Base-by-base conservation (phyloP, 441 rosid species). In the Brassica hybrid region DNA sequence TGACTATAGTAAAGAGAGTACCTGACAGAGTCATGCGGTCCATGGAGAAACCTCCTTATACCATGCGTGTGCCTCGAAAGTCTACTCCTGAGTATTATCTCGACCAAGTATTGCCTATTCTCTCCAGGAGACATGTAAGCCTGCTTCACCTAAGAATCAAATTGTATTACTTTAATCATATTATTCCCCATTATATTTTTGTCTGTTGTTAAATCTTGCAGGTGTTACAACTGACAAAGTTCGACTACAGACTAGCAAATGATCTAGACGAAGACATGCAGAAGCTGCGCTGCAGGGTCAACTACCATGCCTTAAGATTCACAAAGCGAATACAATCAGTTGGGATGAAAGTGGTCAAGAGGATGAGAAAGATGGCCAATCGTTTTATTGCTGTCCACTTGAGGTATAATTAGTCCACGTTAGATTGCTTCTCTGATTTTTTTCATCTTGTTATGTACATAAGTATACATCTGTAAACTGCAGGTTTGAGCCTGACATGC, bases 401-500 rank as follows among this genome's bases (percentile, higher is more conserved):
- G 85, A 90, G 99, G 98, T 92, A 32, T 21, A 57, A 21, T 48
- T 21, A 57, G 19, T 4, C 54, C 52, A 25, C 6, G 30, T n/a
- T 48, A 27, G n/a, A n/a, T n/a, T 73, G 25, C 48, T 52, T 38
- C 66, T 54, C n/a, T n/a, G n/a, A n/a, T n/a, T n/a, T n/a, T n/a
- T n/a, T n/a, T n/a, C n/a, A n/a, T 25, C 32, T 38, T 69, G 50
- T 8, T 6, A 38, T 64, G 54, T 57, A 41, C 54, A 71, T 5
- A 65, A 75, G n/a, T 14, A 65, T 61, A 71, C 7, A 74, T 82
- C 48, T 13, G 19, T 50, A 3, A 70, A 36, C 58, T 76, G 18
- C 91, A 96, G 99, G 85, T 96, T 96, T 84, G 99, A 96, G 85
- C 94, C 99, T 76, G 99, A 94, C 83, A 96, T 94, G 98, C 88